These are phyloP conservation scores for Aphanomyces astaci DNA, from an alignment of 352 stramenopile species.

Conservation along the genomic window DNA sequence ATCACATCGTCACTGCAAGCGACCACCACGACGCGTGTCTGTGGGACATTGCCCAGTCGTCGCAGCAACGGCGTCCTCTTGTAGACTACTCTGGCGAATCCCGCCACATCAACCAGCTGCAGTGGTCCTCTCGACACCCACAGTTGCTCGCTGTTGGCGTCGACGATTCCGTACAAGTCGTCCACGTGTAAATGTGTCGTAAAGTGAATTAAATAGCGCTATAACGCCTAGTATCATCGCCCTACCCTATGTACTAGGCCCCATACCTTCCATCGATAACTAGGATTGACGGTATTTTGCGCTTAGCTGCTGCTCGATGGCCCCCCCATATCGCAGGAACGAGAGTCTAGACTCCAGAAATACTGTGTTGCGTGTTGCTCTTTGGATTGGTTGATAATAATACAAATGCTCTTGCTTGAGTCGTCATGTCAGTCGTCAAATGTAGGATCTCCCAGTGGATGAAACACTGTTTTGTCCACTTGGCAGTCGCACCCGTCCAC, in stretches of 20 bases:
- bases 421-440: background rate
- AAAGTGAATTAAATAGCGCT: no score
- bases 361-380: no score
- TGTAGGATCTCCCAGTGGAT: background rate
- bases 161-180: conserved; percentile 81
- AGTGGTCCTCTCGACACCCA: conserved; percentile 72
- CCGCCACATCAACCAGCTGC: conserved; percentile 82
- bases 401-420: no score
- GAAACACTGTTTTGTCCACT: conserved; percentile 13
- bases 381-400: no score
- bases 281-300: no score
- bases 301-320: no score
- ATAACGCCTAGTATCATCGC: no score
- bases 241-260: no score
- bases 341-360: no score
- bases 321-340: no score
- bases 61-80: conserved; percentile 67
- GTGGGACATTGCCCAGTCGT: conserved; percentile 83
- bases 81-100: conserved; percentile 77
- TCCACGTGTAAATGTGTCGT: conserved; percentile 26
- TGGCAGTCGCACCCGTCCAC: conserved; percentile 11
- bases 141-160: conserved; percentile 87
- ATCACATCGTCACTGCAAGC: conserved; percentile 94
- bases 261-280: background rate
- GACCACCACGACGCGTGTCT: conserved; percentile 95